phyloP scores from a whole-genome alignment of 2,329 filamentous ascomycete genomes.

The Exophiala aquamarina region DNA sequence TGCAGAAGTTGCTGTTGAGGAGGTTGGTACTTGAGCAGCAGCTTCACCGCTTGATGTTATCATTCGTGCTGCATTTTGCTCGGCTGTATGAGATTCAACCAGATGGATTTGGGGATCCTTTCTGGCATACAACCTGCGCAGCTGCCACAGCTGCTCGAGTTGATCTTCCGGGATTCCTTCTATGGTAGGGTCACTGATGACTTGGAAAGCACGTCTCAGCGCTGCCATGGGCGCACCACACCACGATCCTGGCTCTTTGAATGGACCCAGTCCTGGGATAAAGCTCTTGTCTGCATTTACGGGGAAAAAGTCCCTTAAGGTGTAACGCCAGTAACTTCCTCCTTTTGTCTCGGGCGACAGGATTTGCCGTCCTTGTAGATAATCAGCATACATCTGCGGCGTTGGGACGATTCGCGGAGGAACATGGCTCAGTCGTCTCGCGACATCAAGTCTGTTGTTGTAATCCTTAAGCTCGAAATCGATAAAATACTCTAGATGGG shows the following conservation, averaged over 20 bases:
- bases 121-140: slow-evolving; percentile 9
- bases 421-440: slow-evolving; percentile 2
- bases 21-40: not conserved
- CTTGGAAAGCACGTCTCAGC: slow-evolving; percentile 6
- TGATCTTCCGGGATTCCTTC: slow-evolving; percentile 4
- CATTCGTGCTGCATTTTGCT: not conserved
- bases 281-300: not conserved
- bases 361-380: not conserved
- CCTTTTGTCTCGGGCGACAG: slow-evolving; percentile 4
- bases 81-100: not conserved
- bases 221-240: slow-evolving; percentile 8
- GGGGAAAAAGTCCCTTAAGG: slow-evolving; percentile 9
- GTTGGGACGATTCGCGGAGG: slow-evolving; percentile 13
- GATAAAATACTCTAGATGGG: slow-evolving; percentile 24
- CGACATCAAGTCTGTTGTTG: slow-evolving; percentile 4
- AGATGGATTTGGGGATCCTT: not conserved
- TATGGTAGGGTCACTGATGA: slow-evolving; percentile 3
- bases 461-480: slow-evolving; percentile 25
- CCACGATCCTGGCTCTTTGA: slow-evolving; percentile 9
- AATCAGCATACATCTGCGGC: slow-evolving; percentile 11
- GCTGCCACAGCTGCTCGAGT: slow-evolving; percentile 7
- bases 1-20: not conserved
- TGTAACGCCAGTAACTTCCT: slow-evolving; percentile 12
- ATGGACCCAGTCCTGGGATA: slow-evolving; percentile 4
- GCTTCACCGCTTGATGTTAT: not conserved